These are phyloP conservation scores for Cydonia oblonga DNA, from an alignment of 331 rosid species.

Conservation along the genomic window DNA sequence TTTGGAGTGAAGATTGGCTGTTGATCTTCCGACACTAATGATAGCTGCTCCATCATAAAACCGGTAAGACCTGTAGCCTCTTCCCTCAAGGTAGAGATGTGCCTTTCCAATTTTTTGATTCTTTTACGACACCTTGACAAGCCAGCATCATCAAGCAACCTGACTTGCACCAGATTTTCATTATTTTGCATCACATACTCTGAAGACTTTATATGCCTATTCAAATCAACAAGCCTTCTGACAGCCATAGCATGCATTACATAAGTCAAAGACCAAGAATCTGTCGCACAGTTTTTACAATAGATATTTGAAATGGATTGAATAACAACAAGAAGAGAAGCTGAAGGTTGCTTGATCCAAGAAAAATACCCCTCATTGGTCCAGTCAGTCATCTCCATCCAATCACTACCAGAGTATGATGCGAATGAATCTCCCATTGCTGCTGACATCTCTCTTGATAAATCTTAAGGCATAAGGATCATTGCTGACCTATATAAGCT, in stretches of 20 bases:
- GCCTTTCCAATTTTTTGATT: conserved; percentile 19
- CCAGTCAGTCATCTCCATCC: conserved; percentile 63
- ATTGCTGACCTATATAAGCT: conserved; percentile 56
- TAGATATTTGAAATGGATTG: conserved; percentile 46
- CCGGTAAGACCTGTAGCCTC: conserved; percentile 65
- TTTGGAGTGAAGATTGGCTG: conserved; percentile 21
- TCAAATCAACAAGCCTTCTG: conserved; percentile 81
- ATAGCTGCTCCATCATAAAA: conserved; percentile 57
- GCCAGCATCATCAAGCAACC: conserved; percentile 20
- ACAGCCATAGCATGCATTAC: conserved; percentile 65
- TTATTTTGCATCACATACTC: conserved; percentile 49
- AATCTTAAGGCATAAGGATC: conserved; percentile 54
- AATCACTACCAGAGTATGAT: conserved; percentile 57
- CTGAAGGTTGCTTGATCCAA: conserved; percentile 62
- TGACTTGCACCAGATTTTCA: conserved; percentile 22
- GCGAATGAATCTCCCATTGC: conserved; percentile 47
- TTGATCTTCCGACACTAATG: conserved; percentile 34
- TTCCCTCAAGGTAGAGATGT: conserved; percentile 42
- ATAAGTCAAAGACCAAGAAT: conserved; percentile 47
- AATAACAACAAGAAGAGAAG: conserved; percentile 54
- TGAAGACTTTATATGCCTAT: conserved; percentile 49
- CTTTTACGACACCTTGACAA: conserved; percentile 21
- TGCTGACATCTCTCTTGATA: conserved; percentile 58
- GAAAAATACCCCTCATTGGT: conserved; percentile 52
- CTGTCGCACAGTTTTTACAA: conserved; percentile 25